phyloP scores from a whole-genome alignment of 2,329 filamentous ascomycete genomes.

The Paraconiothyrium sp. region DNA sequence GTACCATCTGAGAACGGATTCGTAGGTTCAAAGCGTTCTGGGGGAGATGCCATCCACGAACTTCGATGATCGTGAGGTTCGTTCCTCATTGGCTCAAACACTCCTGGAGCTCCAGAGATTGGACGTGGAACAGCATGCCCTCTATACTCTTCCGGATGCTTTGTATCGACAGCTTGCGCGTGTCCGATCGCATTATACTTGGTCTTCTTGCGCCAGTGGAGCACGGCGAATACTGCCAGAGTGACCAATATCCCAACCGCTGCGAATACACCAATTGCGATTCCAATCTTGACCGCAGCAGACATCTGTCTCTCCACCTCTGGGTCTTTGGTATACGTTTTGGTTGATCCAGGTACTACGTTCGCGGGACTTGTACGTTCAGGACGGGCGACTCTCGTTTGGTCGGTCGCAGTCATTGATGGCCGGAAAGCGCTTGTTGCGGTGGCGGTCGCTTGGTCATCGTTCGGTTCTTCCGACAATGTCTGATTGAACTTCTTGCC shows the following conservation, averaged over 20 bases:
- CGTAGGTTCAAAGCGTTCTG: background rate
- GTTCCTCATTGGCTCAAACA: slow-evolving; percentile 3
- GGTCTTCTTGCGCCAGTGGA: slow-evolving; percentile 6
- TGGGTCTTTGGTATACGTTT: slow-evolving; percentile 2
- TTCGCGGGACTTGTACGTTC: slow-evolving; percentile 15
- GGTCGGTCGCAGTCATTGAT: slow-evolving; percentile 9
- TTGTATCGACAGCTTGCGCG: slow-evolving; percentile 1
- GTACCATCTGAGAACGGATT: background rate
- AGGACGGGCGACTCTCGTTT: slow-evolving; percentile 14
- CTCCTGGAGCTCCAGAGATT: background rate
- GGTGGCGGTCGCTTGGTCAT: slow-evolving; percentile 1
- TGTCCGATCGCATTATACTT: slow-evolving; percentile 11
- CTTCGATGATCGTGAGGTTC: background rate
- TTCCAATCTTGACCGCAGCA: slow-evolving; percentile 8
- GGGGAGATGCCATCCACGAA: slow-evolving; percentile 4
- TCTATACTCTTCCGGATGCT: background rate
- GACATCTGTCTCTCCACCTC: slow-evolving; percentile 9
- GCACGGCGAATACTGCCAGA: slow-evolving; percentile 2
- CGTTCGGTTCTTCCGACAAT: slow-evolving; percentile 4
- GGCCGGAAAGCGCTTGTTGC: slow-evolving; percentile 17
- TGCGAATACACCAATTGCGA: slow-evolving; percentile 2
- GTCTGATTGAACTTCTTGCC: slow-evolving; percentile 17
- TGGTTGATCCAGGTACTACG: slow-evolving; percentile 2
- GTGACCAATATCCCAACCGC: slow-evolving; percentile 8
- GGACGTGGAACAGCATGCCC: background rate